A percentile compares a stretch with the other conserved stretches of the same genome.
Conservation (phyloP, 2,329 filamentous ascomycete genomes). For the Colletotrichum sp. region DNA sequence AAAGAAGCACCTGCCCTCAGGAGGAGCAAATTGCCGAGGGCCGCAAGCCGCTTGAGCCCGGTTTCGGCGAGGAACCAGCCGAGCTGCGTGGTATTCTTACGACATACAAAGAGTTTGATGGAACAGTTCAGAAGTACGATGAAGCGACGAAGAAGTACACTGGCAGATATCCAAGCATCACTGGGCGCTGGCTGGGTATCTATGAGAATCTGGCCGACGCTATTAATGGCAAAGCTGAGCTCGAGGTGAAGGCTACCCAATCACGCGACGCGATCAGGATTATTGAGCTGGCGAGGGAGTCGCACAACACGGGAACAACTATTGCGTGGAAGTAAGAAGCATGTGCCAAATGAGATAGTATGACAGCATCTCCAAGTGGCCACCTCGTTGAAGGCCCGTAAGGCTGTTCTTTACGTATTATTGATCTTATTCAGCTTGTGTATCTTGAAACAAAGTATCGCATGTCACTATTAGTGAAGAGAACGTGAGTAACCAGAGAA, state of each 20-base stretch:
- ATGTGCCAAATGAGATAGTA: background rate
- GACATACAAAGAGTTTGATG: slow-evolving; percentile 40
- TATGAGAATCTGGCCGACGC: slow-evolving; percentile 46
- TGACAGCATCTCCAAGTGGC: rapidly evolving
- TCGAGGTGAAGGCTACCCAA: slow-evolving; percentile 43
- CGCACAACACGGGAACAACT: slow-evolving; percentile 34
- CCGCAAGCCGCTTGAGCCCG: slow-evolving; percentile 29
- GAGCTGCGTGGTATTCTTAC: slow-evolving; percentile 33
- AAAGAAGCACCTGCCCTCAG: slow-evolving; percentile 36
- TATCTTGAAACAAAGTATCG: background rate
- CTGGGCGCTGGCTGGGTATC: slow-evolving; percentile 41
- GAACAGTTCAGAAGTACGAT: slow-evolving; percentile 33
- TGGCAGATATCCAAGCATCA: slow-evolving; percentile 41
- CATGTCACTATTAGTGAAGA: background rate
- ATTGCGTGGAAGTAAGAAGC: slow-evolving; percentile 27
- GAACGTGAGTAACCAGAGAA: background rate
- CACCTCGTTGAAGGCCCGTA: rapidly evolving
- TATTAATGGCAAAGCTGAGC: slow-evolving; percentile 40
- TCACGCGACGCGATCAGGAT: slow-evolving; percentile 42
- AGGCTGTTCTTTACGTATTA: background rate
- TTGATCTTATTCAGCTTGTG: background rate
- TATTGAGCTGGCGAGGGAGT: slow-evolving; percentile 47
- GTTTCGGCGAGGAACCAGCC: slow-evolving; percentile 40
- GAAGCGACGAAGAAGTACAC: slow-evolving; percentile 35
- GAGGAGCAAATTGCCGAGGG: slow-evolving; percentile 35